phyloP scores from a whole-genome alignment of 495 filamentous ascomycete genomes.

The Neurospora intermedia region DNA sequence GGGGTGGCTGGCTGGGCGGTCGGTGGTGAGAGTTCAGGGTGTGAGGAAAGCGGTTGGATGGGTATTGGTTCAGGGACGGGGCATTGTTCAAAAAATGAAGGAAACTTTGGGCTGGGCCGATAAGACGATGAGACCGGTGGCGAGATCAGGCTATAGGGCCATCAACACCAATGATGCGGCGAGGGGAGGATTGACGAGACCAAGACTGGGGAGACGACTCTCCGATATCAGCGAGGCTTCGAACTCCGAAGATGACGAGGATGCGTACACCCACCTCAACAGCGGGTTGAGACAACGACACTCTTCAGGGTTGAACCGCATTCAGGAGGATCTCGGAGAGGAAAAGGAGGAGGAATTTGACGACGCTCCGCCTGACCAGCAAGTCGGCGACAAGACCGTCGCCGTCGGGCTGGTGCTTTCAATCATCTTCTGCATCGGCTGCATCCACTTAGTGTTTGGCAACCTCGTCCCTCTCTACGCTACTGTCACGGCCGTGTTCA shows the following conservation, averaged over 20 bases:
- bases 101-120: neutral
- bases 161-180: neutral
- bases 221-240: constrained; percentile 1
- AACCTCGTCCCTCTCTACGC: constrained; percentile 53
- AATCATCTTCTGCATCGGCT: constrained; percentile 64
- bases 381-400: constrained; percentile 64
- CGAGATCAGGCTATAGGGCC: constrained; percentile 2
- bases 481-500: constrained; percentile 70
- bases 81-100: neutral
- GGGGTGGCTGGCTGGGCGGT: constrained; percentile 60
- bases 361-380: constrained; percentile 76
- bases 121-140: neutral
- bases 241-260: neutral
- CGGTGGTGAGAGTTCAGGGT: neutral
- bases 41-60: neutral
- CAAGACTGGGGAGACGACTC: neutral
- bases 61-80: neutral
- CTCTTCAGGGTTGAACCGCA: neutral
- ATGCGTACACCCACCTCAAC: constrained; percentile 39
- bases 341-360: constrained; percentile 28
- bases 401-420: constrained; percentile 64
- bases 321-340: constrained; percentile 3
- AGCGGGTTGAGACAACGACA: neutral
- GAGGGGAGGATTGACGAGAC: neutral
- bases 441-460: constrained; percentile 73